Conservation (phyloP, 202 grass and related monocot species). For the Schoenoplectus tabernaemontani region DNA sequence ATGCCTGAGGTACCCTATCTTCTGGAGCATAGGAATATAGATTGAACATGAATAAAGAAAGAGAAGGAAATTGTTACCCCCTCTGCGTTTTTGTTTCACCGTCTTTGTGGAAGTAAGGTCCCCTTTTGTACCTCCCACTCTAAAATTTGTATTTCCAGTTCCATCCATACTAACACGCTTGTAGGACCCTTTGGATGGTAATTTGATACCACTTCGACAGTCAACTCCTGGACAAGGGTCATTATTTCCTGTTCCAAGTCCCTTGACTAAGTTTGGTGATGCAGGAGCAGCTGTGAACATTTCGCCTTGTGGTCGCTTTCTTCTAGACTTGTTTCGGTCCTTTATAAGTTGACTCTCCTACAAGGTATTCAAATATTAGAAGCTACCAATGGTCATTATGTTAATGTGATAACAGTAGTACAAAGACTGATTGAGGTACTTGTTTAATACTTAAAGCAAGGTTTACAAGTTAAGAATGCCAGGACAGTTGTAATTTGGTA, state of each 20-base stretch:
- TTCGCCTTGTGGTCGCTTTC: conserved; percentile 55
- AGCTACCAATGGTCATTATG: neutral
- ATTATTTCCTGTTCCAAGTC: conserved; percentile 36
- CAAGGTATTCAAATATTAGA: conserved; percentile 23
- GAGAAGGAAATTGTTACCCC: conserved; percentile 41
- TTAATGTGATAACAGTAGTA: neutral
- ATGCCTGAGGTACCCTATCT: neutral
- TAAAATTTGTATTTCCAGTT: conserved; percentile 49
- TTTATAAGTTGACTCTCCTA: conserved; percentile 93
- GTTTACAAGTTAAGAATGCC: neutral
- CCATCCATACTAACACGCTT: conserved; percentile 57
- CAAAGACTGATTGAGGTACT: neutral
- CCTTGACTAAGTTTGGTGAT: conserved; percentile 38
- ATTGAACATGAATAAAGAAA: conserved; percentile 16
- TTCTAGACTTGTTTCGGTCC: conserved; percentile 90
- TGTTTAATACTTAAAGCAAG: neutral
- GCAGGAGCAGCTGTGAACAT: conserved; percentile 45
- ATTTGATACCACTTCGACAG: conserved; percentile 44
- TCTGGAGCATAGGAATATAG: neutral
- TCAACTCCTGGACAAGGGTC: conserved; percentile 46
- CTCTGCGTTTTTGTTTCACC: conserved; percentile 81
- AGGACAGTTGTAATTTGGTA: neutral
- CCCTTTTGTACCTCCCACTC: conserved; percentile 41
- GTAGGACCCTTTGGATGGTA: conserved; percentile 30
- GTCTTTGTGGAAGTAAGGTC: conserved; percentile 65